phyloP scores from a whole-genome alignment of 441 rosid species.

The Populus hybrid region DNA sequence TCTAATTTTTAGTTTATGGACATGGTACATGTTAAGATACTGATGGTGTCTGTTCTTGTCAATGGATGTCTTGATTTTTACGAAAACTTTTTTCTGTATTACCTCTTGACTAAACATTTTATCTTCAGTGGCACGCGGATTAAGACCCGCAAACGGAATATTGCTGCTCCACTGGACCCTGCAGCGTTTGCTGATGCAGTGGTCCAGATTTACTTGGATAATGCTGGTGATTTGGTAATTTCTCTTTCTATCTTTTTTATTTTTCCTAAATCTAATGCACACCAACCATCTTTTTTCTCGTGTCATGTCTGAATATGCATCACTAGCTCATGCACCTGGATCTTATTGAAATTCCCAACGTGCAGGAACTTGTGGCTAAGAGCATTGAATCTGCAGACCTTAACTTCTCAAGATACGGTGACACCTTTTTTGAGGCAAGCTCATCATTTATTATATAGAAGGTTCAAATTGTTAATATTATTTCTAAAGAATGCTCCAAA shows the following conservation, averaged over 20 bases:
- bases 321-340: neutral
- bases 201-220: conserved; percentile 98
- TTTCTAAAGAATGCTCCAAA: neutral
- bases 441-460: neutral
- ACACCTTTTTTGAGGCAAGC: conserved; percentile 93
- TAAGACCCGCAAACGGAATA: conserved; percentile 99
- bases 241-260: neutral
- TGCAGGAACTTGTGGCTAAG: conserved; percentile 91
- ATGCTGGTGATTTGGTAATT: conserved; percentile 97
- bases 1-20: neutral
- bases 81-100: neutral
- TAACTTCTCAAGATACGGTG: conserved; percentile 96
- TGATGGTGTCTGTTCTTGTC: neutral
- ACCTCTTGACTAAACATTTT: neutral
- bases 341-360: neutral
- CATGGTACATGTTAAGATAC: neutral
- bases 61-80: no score
- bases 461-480: neutral
- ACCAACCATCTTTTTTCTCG: neutral
- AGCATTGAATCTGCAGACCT: conserved; percentile 86
- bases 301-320: neutral
- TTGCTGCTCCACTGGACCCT: conserved; percentile 99
- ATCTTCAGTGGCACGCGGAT: conserved; percentile 97
- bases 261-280: neutral
- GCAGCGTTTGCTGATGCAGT: conserved; percentile 98